Conservation (phyloP, 805 yeast genomes). For the Candida ascalaphidarum region DNA sequence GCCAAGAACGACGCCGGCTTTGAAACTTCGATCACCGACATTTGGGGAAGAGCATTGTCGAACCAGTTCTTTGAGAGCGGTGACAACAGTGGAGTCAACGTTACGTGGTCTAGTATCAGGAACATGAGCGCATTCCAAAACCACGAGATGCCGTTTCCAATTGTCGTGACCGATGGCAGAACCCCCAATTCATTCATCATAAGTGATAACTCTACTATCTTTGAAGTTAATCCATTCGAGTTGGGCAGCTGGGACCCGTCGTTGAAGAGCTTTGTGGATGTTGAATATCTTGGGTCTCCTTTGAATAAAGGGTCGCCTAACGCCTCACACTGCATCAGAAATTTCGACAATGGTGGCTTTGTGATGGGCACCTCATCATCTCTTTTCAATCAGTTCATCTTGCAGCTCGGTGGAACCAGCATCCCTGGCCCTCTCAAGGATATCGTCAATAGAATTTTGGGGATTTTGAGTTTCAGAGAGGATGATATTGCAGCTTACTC, state of each 20-base stretch:
- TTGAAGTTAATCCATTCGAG: constrained; percentile 30
- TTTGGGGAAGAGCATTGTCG: constrained; percentile 10
- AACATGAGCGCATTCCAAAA: constrained; percentile 15
- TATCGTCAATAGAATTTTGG: constrained; percentile 16
- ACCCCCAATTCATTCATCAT: constrained; percentile 52
- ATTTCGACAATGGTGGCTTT: constrained; percentile 31
- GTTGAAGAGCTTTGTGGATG: constrained; percentile 19
- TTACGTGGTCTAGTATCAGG: constrained; percentile 27
- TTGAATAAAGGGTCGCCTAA: constrained; percentile 12
- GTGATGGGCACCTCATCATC: constrained; percentile 33
- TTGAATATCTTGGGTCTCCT: constrained; percentile 21
- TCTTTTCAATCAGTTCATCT: constrained; percentile 25
- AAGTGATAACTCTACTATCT: constrained; percentile 57
- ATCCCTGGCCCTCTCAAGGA: constrained; percentile 14
- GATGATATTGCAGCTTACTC: constrained; percentile 30
- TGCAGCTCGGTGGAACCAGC: constrained; percentile 13
- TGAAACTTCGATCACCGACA: constrained; percentile 8
- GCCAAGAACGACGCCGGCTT: constrained; percentile 7
- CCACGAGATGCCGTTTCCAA: constrained; percentile 35
- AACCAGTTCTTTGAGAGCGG: constrained; percentile 7
- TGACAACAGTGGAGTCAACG: constrained; percentile 1
- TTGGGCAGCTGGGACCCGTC: constrained; percentile 37
- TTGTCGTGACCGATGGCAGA: constrained; percentile 42
- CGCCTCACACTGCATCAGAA: constrained; percentile 14
- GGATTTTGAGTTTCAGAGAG: constrained; percentile 13